Conservation (phyloP, 176 grass and related monocot genomes). For the Cenchrus fungigraminus region DNA sequence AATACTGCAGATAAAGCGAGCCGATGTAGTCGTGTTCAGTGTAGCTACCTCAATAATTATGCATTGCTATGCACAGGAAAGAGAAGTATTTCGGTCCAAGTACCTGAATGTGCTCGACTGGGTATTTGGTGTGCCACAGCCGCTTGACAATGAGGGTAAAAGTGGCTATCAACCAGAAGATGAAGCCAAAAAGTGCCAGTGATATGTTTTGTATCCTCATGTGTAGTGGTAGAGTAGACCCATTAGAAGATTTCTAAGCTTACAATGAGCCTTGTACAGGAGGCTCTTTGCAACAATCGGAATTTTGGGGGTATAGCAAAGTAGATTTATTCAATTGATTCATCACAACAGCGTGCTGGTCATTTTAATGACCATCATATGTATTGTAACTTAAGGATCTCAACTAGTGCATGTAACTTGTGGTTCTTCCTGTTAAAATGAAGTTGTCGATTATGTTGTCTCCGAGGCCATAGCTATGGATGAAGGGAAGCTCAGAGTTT, state of each 20-base stretch:
- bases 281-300: constrained; percentile 14
- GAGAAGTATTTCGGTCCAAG: constrained; percentile 92
- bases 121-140: constrained; percentile 83
- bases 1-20: constrained; percentile 73
- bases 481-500: background rate
- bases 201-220: constrained; percentile 4
- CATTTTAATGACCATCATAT: constrained; percentile 5
- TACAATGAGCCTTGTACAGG: constrained; percentile 36
- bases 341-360: background rate
- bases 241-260: constrained; percentile 20
- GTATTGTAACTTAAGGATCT: constrained; percentile 25
- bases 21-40: constrained; percentile 82
- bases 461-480: background rate
- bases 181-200: constrained; percentile 41
- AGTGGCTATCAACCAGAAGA: constrained; percentile 15
- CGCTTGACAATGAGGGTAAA: constrained; percentile 43
- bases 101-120: constrained; percentile 98
- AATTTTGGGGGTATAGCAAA: constrained; percentile 33
- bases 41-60: constrained; percentile 91
- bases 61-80: constrained; percentile 95
- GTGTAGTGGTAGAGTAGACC: constrained; percentile 21
- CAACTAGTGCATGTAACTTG: background rate
- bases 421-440: background rate
- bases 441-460: background rate
- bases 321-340: constrained; percentile 53